Percentiles rank a stretch among this genome's conserved stretches.
Conservation (phyloP, 495 filamentous ascomycete species). For the Neurospora sp. region DNA sequence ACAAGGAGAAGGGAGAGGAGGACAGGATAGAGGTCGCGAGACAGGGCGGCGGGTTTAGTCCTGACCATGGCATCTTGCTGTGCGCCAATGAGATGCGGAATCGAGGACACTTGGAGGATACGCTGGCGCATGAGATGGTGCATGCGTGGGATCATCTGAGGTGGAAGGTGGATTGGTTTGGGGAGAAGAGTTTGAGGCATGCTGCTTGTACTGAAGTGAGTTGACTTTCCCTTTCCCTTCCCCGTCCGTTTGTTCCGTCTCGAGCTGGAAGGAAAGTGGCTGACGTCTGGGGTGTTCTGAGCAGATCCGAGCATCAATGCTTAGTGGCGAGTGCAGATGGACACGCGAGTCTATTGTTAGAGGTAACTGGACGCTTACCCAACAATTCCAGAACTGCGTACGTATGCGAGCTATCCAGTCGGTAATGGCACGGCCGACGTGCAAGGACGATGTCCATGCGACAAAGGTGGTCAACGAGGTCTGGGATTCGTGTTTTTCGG, state of each 20-base stretch:
- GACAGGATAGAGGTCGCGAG: slow-evolving; percentile 21
- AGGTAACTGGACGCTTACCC: slow-evolving; percentile 76
- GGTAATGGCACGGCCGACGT: slow-evolving; percentile 60
- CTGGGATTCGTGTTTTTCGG: slow-evolving; percentile 91
- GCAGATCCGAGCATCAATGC: slow-evolving; percentile 82
- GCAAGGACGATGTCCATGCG: slow-evolving; percentile 81
- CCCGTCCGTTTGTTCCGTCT: neutral
- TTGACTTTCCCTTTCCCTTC: neutral
- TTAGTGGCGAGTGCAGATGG: slow-evolving; percentile 93
- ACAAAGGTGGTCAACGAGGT: slow-evolving; percentile 86
- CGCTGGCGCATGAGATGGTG: slow-evolving; percentile 92
- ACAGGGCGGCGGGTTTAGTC: slow-evolving; percentile 69
- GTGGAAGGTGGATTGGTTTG: slow-evolving; percentile 76
- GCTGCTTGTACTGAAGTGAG: slow-evolving; percentile 90
- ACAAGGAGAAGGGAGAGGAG: neutral
- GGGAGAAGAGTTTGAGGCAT: slow-evolving; percentile 62
- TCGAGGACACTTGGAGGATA: slow-evolving; percentile 76
- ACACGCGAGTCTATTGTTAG: slow-evolving; percentile 71
- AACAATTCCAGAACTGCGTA: slow-evolving; percentile 92
- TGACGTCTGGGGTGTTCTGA: neutral
- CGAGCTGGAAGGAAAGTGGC: neutral
- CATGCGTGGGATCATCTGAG: slow-evolving; percentile 91
- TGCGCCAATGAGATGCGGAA: slow-evolving; percentile 81
- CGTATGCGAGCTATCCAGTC: slow-evolving; percentile 66
- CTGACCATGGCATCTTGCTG: slow-evolving; percentile 73